Evolutionary conservation across 2,329 filamentous ascomycete genomes (phyloP).

Genomic region (Calonectria hongkongensis): DNA sequence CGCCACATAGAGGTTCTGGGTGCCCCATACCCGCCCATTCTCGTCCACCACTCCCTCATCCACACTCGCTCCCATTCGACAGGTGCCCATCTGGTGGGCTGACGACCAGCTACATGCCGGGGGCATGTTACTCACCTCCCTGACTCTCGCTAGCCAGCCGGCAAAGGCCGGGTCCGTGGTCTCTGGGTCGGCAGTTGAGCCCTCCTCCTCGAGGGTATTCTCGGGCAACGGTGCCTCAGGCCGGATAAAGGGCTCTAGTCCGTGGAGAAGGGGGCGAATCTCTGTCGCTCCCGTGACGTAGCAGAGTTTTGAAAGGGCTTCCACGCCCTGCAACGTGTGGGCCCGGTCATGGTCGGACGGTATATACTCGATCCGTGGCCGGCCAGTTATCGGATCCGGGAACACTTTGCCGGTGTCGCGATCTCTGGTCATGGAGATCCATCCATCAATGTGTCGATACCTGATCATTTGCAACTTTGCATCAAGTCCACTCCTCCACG

Average conservation of each 20-base stretch:
- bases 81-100: conserved; percentile 90
- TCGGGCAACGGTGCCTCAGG: conserved; percentile 46
- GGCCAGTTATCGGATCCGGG: conserved; percentile 80
- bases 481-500: conserved; percentile 81
- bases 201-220: conserved; percentile 43
- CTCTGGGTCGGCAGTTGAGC: conserved; percentile 60
- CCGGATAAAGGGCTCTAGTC: conserved; percentile 77
- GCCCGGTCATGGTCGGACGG: conserved; percentile 82
- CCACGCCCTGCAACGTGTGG: conserved; percentile 81
- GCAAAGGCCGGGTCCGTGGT: conserved; percentile 77
- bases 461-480: conserved; percentile 83
- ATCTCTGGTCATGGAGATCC: conserved; percentile 85
- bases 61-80: conserved; percentile 78
- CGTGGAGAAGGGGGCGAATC: conserved; percentile 80
- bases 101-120: conserved; percentile 75
- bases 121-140: conserved; percentile 68
- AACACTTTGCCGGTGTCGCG: conserved; percentile 85
- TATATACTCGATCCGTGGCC: conserved; percentile 81
- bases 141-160: conserved; percentile 74
- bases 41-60: conserved; percentile 75
- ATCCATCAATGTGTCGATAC: conserved; percentile 81
- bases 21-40: conserved; percentile 79
- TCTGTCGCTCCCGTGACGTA: conserved; percentile 88
- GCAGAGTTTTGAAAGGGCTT: conserved; percentile 84
- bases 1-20: conserved; percentile 79